Conservation (phyloP, 2,329 filamentous ascomycete genomes). For the Neonectria ditissima region DNA sequence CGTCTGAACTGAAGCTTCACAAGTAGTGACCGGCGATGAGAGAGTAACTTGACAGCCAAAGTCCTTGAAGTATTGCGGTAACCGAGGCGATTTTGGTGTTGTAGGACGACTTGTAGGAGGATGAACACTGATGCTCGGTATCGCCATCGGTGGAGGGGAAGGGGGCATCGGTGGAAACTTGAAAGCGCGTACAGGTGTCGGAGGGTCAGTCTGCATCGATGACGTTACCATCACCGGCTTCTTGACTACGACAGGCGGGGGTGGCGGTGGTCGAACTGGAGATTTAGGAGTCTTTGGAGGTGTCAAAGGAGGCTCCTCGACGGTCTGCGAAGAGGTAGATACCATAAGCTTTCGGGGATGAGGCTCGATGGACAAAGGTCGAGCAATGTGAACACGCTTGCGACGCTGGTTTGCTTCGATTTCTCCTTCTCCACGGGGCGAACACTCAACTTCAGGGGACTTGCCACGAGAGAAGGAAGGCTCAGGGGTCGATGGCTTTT, state of each 20-base stretch:
- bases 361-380: slow-evolving; percentile 63
- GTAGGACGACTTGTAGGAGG: slow-evolving; percentile 87
- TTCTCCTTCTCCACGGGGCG: slow-evolving; percentile 63
- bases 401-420: slow-evolving; percentile 80
- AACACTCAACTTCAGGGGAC: slow-evolving; percentile 57
- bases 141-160: slow-evolving; percentile 59
- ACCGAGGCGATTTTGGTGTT: slow-evolving; percentile 77
- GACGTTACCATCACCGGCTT: slow-evolving; percentile 61
- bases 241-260: slow-evolving; percentile 53
- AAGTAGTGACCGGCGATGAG: slow-evolving; percentile 37
- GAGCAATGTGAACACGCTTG: slow-evolving; percentile 72
- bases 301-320: slow-evolving; percentile 68
- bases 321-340: slow-evolving; percentile 72
- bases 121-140: slow-evolving; percentile 92
- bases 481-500: slow-evolving; percentile 58
- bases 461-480: slow-evolving; percentile 52
- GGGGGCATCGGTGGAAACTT: slow-evolving; percentile 40
- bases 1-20: slow-evolving; percentile 75
- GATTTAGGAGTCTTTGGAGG: slow-evolving; percentile 74
- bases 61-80: slow-evolving; percentile 87
- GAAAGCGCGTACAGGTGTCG: slow-evolving; percentile 20
- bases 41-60: slow-evolving; percentile 81
- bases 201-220: slow-evolving; percentile 71
- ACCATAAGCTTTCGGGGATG: slow-evolving; percentile 65
- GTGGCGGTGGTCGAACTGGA: slow-evolving; percentile 55